A percentile compares a stretch with the other conserved stretches of the same genome.
Conservation (phyloP, 352 stramenopile species). For the Globisporangium irregulare region DNA sequence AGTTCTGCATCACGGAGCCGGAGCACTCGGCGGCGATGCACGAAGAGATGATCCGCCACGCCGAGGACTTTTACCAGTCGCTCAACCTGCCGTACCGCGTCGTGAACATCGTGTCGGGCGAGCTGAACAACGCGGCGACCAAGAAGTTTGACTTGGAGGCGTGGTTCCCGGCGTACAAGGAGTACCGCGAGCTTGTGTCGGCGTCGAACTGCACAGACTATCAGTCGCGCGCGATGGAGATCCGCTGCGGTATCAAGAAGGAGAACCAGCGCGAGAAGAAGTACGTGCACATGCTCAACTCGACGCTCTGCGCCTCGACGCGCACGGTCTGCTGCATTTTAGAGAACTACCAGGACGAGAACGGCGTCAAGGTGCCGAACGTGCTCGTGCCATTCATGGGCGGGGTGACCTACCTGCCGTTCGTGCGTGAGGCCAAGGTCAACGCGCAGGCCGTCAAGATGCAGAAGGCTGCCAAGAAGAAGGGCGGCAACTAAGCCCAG, state of each 20-base stretch:
- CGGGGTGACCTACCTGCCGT: constrained; percentile 97
- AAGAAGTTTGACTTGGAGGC: constrained; percentile 99
- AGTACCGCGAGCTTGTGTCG: constrained; percentile 98
- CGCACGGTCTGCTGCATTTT: constrained; percentile 99
- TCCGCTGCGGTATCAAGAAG: constrained; percentile 96
- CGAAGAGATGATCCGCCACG: constrained; percentile 89
- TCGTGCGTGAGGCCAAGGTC: constrained; percentile 93
- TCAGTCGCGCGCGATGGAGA: constrained; percentile 97
- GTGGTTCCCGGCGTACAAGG: constrained; percentile 99
- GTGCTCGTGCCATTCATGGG: constrained; percentile 98
- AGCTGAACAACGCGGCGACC: constrained; percentile 98
- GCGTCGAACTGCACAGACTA: constrained; percentile 99
- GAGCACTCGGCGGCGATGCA: constrained; percentile 92
- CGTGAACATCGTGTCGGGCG: constrained; percentile 98
- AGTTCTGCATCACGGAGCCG: constrained; percentile 97
- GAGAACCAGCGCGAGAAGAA: constrained; percentile 94
- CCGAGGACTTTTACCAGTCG: constrained; percentile 98
- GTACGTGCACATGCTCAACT: constrained; percentile 99
- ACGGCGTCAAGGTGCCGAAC: constrained; percentile 96
- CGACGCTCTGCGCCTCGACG: constrained; percentile 97
- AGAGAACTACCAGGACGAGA: constrained; percentile 98
- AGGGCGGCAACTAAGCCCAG: constrained; percentile 60
- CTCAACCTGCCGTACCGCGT: constrained; percentile 98
- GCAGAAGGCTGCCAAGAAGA: constrained; percentile 94
- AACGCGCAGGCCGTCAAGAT: constrained; percentile 93